Base-by-base conservation (phyloP, 2,329 filamentous ascomycete species). In the Mollisia scopiformis region DNA sequence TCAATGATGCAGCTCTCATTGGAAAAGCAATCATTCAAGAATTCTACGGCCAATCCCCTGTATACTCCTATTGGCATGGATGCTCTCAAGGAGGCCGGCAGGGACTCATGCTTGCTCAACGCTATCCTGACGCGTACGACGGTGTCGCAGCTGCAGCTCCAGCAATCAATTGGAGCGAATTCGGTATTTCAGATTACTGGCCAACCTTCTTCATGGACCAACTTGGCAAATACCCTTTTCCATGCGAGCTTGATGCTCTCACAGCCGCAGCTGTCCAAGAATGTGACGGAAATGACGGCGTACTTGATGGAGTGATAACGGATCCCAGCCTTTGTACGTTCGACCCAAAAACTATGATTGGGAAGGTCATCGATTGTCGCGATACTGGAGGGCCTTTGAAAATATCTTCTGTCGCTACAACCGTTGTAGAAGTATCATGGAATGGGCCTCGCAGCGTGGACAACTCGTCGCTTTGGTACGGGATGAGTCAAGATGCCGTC, bases 131-230 rank as follows among this genome's bases (percentile, higher is more conserved):
- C 2, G 66, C 69, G 2, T 79, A 74, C 57, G 72, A 80, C 61
- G 76, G 77, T 21, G 78, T 80, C 54, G 58, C 75, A 6, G 75
- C 77, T 6, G 60, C 63, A 5, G 73, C 76, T 1, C 77, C 78
- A 13, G 76, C 76, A 1, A 72, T 78, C 50, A 75, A 78, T 55
- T 68, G 58, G 63, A 43, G 39, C 49, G 41, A 54, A 19, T 55
- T 66, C 11, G 33, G 62, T 11, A 16, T 60, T 1, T 46, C 31
- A 1, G 31, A 57, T 5, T 51, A 52, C 25, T 65, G 59, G 52
- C 57, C 63, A 16, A 21, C 55, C 14, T 41, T 65, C 13, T 43
- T 68, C n/a, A 68, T 69, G 62, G 55, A 64, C 35, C n/a, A 54
- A 16, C 21, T 53, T 3, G 31, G 35, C 13, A 35, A 47, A 28